Evolutionary conservation across 1,284 basidiomycete species (phyloP).

Genomic region (Ustilago curta): DNA sequence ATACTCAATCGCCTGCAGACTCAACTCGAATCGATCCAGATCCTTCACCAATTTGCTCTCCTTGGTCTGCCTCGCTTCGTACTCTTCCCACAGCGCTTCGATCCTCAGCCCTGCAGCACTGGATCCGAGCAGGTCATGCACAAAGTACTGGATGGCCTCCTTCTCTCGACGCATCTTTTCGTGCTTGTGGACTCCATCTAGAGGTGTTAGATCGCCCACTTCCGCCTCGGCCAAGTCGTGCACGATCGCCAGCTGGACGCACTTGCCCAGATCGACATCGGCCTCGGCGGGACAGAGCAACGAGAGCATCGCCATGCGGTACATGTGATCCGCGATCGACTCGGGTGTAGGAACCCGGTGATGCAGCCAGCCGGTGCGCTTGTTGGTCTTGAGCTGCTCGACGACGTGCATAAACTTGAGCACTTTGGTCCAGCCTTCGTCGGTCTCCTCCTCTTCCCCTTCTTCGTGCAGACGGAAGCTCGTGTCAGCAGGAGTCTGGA

Average conservation of each 20-base stretch:
- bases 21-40: slow-evolving; percentile 92
- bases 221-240: slow-evolving; percentile 98
- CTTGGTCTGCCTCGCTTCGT: slow-evolving; percentile 82
- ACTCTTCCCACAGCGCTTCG: slow-evolving; percentile 88
- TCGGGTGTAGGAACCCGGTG: slow-evolving; percentile 64
- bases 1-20: slow-evolving; percentile 75
- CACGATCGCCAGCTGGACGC: slow-evolving; percentile 87
- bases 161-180: slow-evolving; percentile 85
- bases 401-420: slow-evolving; percentile 65
- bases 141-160: slow-evolving; percentile 91
- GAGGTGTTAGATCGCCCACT: slow-evolving; percentile 93
- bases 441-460: slow-evolving; percentile 46
- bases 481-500: slow-evolving; percentile 36
- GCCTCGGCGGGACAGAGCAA: slow-evolving; percentile 78
- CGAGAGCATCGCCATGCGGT: slow-evolving; percentile 91
- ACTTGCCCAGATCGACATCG: slow-evolving; percentile 76
- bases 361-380: slow-evolving; percentile 67
- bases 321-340: slow-evolving; percentile 95
- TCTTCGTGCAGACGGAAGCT: slow-evolving; percentile 44
- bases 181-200: slow-evolving; percentile 83
- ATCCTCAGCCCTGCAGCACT: slow-evolving; percentile 83
- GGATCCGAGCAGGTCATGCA: slow-evolving; percentile 87
- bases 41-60: slow-evolving; percentile 96
- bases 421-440: slow-evolving; percentile 50
- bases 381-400: slow-evolving; percentile 65